Percentiles rank a stretch among this genome's conserved stretches.
phyloP scores from a whole-genome alignment of 2,329 filamentous ascomycete genomes.

The Sphaerulina vaccinii region DNA sequence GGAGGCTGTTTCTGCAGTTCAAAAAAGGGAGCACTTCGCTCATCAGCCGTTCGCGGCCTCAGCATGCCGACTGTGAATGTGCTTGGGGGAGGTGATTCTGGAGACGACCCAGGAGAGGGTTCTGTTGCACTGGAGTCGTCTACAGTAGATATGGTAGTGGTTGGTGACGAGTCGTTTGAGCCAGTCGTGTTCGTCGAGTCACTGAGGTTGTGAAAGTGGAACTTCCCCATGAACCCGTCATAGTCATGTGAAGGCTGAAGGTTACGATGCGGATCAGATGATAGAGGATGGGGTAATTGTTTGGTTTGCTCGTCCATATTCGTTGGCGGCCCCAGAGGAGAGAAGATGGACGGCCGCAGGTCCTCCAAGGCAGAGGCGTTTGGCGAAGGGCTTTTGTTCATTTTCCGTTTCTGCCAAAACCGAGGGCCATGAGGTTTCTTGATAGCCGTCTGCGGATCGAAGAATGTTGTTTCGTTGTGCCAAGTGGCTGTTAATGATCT shows the following conservation, averaged over 20 bases:
- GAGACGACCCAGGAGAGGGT: slow-evolving; percentile 85
- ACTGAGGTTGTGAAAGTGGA: slow-evolving; percentile 71
- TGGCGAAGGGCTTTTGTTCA: slow-evolving; percentile 30
- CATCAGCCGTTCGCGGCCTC: slow-evolving; percentile 49
- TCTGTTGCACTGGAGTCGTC: slow-evolving; percentile 89
- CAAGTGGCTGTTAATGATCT: slow-evolving; percentile 34
- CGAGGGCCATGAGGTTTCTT: slow-evolving; percentile 26
- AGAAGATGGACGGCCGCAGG: slow-evolving; percentile 19
- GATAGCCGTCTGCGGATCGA: slow-evolving; percentile 15
- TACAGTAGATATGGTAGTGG: slow-evolving; percentile 87
- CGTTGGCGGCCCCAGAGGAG: slow-evolving; percentile 19
- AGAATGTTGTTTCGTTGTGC: slow-evolving; percentile 24
- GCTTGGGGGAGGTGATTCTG: slow-evolving; percentile 76
- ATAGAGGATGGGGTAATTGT: slow-evolving; percentile 26
- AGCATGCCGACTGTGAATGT: slow-evolving; percentile 62
- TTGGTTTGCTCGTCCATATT: slow-evolving; percentile 27
- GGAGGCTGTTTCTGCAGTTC: slow-evolving; percentile 50
- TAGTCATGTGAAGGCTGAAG: slow-evolving; percentile 24
- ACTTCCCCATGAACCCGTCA: slow-evolving; percentile 31
- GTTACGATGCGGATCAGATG: slow-evolving; percentile 13
- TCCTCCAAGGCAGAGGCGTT: slow-evolving; percentile 23
- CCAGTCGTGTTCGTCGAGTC: slow-evolving; percentile 76
- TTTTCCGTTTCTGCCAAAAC: slow-evolving; percentile 30
- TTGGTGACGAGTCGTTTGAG: slow-evolving; percentile 91
- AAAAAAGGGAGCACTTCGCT: slow-evolving; percentile 55